A percentile compares a stretch with the other conserved stretches of the same genome.
Evolutionary conservation across 192 early-diverging fungal species (phyloP).

Genomic region (Oehlia diaphana): DNA sequence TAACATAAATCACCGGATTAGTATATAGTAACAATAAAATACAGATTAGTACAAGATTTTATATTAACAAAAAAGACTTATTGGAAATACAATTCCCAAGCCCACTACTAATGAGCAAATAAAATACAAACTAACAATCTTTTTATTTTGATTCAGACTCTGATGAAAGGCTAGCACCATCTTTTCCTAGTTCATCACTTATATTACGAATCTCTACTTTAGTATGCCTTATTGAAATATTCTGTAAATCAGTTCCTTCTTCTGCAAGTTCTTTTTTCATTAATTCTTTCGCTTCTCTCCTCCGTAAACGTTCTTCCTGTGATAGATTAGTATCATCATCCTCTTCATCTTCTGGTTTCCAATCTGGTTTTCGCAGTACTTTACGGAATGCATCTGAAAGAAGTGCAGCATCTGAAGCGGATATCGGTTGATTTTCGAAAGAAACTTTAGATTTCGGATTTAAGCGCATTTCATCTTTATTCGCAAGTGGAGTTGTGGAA

Average conservation of each 20-base stretch:
- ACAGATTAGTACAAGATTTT: neutral
- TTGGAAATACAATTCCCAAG: neutral
- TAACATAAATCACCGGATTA: too few species aligned
- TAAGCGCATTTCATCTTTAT: neutral
- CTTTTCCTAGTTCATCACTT: neutral
- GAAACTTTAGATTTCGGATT: neutral
- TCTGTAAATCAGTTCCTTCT: constrained; percentile 16
- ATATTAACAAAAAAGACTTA: neutral
- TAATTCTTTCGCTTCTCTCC: constrained; percentile 23
- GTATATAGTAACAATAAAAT: too few species aligned
- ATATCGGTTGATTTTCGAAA: neutral
- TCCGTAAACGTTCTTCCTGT: neutral
- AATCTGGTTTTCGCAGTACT: constrained; percentile 19
- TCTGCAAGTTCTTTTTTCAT: constrained; percentile 28
- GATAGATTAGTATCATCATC: neutral
- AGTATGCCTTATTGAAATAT: constrained; percentile 6
- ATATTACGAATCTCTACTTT: constrained; percentile 3
- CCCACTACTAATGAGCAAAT: neutral
- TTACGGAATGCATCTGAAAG: constrained; percentile 17
- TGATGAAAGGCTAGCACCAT: neutral
- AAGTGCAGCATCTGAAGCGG: constrained; percentile 9
- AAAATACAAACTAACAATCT: neutral
- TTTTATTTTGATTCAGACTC: neutral
- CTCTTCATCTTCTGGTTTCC: constrained; percentile 4
- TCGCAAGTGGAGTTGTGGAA: constrained; percentile 3